phyloP scores from a whole-genome alignment of 2,329 filamentous ascomycete genomes.

The Trichoderma pleuroti region DNA sequence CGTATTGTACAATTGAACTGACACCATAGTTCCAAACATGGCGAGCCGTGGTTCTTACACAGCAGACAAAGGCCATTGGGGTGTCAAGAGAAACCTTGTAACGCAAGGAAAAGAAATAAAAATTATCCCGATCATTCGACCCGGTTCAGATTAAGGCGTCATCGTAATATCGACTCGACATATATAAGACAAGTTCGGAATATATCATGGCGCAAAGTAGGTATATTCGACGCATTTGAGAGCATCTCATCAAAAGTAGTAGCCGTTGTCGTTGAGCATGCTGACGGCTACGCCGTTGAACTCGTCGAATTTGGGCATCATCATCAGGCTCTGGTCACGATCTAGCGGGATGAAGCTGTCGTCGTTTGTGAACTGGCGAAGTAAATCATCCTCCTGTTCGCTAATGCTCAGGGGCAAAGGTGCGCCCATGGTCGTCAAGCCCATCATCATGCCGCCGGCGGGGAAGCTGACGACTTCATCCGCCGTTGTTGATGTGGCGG shows the following conservation, averaged over 20 bases:
- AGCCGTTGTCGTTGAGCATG: conserved; percentile 51
- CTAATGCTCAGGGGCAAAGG: conserved; percentile 34
- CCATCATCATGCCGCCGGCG: conserved; percentile 32
- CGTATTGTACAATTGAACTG: conserved; percentile 19
- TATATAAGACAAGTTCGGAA: conserved; percentile 11
- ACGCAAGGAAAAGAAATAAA: conserved; percentile 10
- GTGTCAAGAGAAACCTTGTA: neutral
- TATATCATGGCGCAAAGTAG: neutral
- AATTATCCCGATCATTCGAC: conserved; percentile 16
- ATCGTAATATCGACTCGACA: conserved; percentile 5
- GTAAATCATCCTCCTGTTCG: conserved; percentile 45
- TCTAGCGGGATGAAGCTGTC: conserved; percentile 43
- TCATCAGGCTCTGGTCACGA: conserved; percentile 46
- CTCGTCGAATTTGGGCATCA: conserved; percentile 54
- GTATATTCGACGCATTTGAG: conserved; percentile 24
- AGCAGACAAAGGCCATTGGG: neutral
- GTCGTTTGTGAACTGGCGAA: conserved; percentile 41
- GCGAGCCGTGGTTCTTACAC: conserved; percentile 9
- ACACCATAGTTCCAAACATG: conserved; percentile 16
- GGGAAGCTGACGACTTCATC: conserved; percentile 33
- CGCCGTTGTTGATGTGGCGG: conserved; percentile 32
- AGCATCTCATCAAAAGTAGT: conserved; percentile 49
- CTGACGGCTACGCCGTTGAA: conserved; percentile 47
- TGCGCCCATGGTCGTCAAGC: conserved; percentile 33
- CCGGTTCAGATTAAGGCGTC: conserved; percentile 17